Conservation (phyloP, 805 yeast species). For the Cyberlindnera bimundalis region DNA sequence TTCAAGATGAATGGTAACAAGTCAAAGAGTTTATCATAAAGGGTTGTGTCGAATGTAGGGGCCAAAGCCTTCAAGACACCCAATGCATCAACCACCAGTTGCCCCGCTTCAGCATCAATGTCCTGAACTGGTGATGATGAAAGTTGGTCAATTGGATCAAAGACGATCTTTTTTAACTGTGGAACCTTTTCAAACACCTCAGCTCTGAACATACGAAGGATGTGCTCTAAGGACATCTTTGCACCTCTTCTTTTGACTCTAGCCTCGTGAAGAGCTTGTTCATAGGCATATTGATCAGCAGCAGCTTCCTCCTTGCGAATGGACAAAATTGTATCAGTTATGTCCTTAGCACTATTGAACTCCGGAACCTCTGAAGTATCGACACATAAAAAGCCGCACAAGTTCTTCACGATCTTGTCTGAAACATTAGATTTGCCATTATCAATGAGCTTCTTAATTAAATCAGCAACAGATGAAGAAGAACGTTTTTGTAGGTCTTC, state of each 20-base stretch:
- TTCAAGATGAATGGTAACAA: slow-evolving; percentile 49
- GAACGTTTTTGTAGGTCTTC: slow-evolving; percentile 65
- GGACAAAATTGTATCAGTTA: slow-evolving; percentile 60
- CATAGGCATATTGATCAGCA: slow-evolving; percentile 60
- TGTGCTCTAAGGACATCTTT: slow-evolving; percentile 56
- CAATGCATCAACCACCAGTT: slow-evolving; percentile 77
- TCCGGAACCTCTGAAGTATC: slow-evolving; percentile 97
- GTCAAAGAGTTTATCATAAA: slow-evolving; percentile 49
- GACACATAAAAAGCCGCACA: slow-evolving; percentile 91
- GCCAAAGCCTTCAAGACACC: slow-evolving; percentile 76
- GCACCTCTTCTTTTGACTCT: slow-evolving; percentile 85
- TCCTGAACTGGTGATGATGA: slow-evolving; percentile 28
- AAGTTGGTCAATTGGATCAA: slow-evolving; percentile 55
- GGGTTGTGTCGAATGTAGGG: slow-evolving; percentile 49
- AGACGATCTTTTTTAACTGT: slow-evolving; percentile 59
- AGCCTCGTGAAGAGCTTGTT: slow-evolving; percentile 67
- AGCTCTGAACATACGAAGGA: slow-evolving; percentile 51
- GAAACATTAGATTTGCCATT: slow-evolving; percentile 68
- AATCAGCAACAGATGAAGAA: slow-evolving; percentile 61
- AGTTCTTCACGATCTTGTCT: slow-evolving; percentile 83
- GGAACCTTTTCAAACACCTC: slow-evolving; percentile 60
- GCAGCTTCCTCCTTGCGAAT: slow-evolving; percentile 73
- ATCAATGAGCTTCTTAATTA: slow-evolving; percentile 56
- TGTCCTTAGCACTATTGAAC: slow-evolving; percentile 59
- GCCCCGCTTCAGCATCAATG: slow-evolving; percentile 55